Evolutionary conservation across 192 early-diverging fungal genomes (phyloP), one percentile per base, ranked within the genome.

Genomic region (Coemansia sp.): DNA sequence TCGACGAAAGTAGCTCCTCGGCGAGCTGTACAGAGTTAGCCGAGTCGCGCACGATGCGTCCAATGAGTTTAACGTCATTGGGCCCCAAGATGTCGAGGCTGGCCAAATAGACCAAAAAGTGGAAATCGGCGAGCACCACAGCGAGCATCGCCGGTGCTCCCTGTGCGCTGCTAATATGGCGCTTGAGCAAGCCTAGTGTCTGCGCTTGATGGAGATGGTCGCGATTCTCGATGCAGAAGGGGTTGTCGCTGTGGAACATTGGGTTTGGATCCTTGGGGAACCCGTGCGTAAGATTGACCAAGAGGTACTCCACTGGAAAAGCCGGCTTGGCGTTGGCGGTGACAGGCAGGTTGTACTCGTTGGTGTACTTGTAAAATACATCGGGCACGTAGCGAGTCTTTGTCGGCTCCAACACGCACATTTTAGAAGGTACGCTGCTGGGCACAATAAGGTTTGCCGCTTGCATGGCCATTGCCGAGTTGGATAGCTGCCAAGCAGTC

Each of bases 241-340:
- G 64, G 27, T 53, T 73, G 12, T 64, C 12, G n/a, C 87, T 78
- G 8, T 71, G 85, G 75, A 98, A 99, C 46, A 88, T 72, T n/a
- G 93, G 92, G 23, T 77, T 75, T 2, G 94, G 89, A 6, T 86
- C 87, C 57, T 88, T 83, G 17, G 98, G 98, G 76, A 95, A 97
- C 3, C 98, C 98, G 61, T 96, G 88, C 5, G 96, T 95, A 10
- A 92, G 70, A 66, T 95, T 97, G 25, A 98, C 92, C 32, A 99
- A 82, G 21, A 99, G 86, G 70, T 99, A 98, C 67, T 99, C 96
- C 1, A 98, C 90, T 0, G 97, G 97, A 72, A 98, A 99, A 4
- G 94, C 92, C 0, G 96, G 96, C 69, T 96, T 95, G 21, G 97
- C 96, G 31, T 90, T 87, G 53, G 94, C 88, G 62, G 94, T 87